phyloP scores from a whole-genome alignment of 2,329 filamentous ascomycete genomes.

The Ambrosiella xylebori region DNA sequence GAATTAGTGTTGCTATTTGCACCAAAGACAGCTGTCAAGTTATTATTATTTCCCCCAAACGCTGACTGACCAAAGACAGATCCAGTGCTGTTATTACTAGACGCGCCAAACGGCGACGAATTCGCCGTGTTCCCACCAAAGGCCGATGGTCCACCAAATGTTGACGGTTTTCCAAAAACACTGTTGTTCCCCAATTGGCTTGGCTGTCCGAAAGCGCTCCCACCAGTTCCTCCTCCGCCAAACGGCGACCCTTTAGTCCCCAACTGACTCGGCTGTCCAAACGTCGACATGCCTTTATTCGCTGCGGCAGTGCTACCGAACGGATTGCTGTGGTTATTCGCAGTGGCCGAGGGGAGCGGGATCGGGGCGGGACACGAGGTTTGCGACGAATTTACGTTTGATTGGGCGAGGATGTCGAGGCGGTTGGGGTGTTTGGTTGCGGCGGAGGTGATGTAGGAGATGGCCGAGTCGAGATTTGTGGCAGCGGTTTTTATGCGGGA shows the following conservation, averaged over 20 bases:
- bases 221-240: conserved; percentile 14
- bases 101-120: not conserved
- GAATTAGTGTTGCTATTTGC: not conserved
- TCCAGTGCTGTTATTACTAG: not conserved
- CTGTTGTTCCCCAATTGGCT: conserved; percentile 20
- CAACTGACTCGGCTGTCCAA: conserved; percentile 25
- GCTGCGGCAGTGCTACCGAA: conserved; percentile 27
- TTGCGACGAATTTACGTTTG: conserved; percentile 21
- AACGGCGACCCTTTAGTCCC: conserved; percentile 24
- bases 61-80: conserved; percentile 7
- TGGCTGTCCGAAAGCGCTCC: conserved; percentile 22
- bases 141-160: conserved; percentile 19
- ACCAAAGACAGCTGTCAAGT: not conserved
- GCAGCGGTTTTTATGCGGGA: conserved; percentile 57
- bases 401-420: conserved; percentile 40
- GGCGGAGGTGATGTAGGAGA: conserved; percentile 48
- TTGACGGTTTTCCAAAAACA: conserved; percentile 21
- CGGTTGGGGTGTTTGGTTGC: conserved; percentile 61
- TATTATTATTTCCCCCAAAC: not conserved
- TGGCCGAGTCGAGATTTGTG: conserved; percentile 52
- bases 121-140: conserved; percentile 20
- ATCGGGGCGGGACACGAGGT: conserved; percentile 18
- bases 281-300: conserved; percentile 15
- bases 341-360: not conserved
- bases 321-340: not conserved